A percentile compares a stretch with the other conserved stretches of the same genome.
phyloP scores from a whole-genome alignment of 108 stramenopile species.

The Nitzschia inconspicua region DNA sequence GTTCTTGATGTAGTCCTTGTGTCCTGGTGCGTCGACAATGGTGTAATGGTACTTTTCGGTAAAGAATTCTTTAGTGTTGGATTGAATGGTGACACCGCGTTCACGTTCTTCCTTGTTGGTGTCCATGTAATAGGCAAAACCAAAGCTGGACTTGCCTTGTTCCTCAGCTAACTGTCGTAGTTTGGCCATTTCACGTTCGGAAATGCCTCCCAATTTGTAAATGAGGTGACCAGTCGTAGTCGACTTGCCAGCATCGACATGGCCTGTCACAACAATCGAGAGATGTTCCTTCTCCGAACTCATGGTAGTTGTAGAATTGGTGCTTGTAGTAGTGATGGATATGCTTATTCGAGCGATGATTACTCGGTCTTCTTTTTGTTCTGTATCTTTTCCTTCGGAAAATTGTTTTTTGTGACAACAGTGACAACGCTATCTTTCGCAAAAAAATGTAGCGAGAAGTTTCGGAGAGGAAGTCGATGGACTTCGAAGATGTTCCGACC shows the following conservation, averaged over 20 bases:
- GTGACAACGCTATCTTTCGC: too few species aligned
- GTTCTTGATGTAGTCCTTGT: constrained; percentile 82
- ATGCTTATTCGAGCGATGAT: too few species aligned
- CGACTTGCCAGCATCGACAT: constrained; percentile 68
- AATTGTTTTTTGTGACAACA: too few species aligned
- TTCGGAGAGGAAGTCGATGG: too few species aligned
- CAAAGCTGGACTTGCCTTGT: constrained; percentile 69
- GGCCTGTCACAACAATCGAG: constrained; percentile 65
- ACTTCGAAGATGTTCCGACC: too few species aligned
- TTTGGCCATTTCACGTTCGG: constrained; percentile 67
- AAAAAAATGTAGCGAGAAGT: too few species aligned
- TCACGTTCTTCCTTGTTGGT: constrained; percentile 71
- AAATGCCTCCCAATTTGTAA: constrained; percentile 68
- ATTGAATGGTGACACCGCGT: constrained; percentile 67
- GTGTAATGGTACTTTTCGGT: constrained; percentile 75
- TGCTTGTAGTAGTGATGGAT: too few species aligned
- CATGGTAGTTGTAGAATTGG: neutral
- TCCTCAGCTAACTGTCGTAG: constrained; percentile 54
- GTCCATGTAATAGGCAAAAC: constrained; percentile 70
- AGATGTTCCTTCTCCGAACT: constrained; percentile 59
- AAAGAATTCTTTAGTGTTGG: constrained; percentile 74
- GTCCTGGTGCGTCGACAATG: constrained; percentile 68
- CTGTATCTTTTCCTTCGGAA: too few species aligned
- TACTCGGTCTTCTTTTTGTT: too few species aligned
- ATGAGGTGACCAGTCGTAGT: constrained; percentile 65